A percentile compares a stretch with the other conserved stretches of the same genome.
phyloP scores from a whole-genome alignment of 2,329 filamentous ascomycete species.

The Lachnellula subtilissima region DNA sequence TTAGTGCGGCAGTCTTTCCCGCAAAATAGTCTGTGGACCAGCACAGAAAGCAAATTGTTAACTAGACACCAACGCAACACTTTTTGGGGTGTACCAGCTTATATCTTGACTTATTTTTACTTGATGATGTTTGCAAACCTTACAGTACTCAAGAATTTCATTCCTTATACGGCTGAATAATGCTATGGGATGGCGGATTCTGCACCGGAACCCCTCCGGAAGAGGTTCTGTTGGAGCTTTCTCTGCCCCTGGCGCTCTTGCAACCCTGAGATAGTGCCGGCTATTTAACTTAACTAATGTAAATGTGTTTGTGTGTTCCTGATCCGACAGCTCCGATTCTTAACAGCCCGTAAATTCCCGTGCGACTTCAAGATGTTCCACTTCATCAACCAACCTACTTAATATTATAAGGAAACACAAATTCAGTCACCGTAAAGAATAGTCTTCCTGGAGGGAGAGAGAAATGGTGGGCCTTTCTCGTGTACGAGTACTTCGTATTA shows the following conservation, averaged over 20 bases:
- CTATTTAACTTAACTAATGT: neutral
- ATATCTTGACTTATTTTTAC: too few species aligned
- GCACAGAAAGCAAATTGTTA: neutral
- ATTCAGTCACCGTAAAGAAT: too few species aligned
- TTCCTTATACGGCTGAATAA: neutral
- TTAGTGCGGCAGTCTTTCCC: neutral
- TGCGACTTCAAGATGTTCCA: neutral
- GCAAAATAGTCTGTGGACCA: neutral
- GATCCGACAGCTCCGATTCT: neutral
- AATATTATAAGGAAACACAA: too few species aligned
- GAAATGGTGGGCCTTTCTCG: too few species aligned
- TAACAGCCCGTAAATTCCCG: neutral
- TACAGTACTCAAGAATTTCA: too few species aligned
- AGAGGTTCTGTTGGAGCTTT: neutral
- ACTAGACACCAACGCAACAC: too few species aligned
- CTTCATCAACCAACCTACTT: neutral
- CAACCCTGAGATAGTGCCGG: neutral
- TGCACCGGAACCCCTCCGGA: neutral
- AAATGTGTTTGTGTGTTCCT: slow-evolving; percentile 5
- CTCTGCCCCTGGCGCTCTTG: neutral
- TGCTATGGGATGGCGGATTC: neutral
- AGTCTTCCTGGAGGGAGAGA: too few species aligned
- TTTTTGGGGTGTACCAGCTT: too few species aligned
- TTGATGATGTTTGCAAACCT: too few species aligned
- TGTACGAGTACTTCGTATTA: too few species aligned